Evolutionary conservation across 768 basidiomycete genomes (phyloP).

Genomic region (Plicaturopsis crispa): DNA sequence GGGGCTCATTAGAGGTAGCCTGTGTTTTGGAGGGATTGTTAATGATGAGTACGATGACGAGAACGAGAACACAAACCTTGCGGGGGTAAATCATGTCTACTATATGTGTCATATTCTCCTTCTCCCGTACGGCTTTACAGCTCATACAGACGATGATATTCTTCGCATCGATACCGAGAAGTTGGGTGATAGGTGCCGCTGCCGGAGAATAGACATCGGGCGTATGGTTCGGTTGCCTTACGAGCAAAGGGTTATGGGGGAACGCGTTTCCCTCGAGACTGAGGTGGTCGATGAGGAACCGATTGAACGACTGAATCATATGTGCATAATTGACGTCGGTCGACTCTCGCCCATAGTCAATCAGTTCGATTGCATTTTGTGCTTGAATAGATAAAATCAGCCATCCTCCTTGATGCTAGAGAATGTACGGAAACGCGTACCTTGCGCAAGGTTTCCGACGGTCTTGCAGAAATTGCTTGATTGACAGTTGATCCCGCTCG

Average conservation of each 20-base stretch:
- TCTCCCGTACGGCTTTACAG: conserved; percentile 66
- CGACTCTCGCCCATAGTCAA: conserved; percentile 79
- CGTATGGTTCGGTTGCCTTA: conserved; percentile 1
- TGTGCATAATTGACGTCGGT: conserved; percentile 73
- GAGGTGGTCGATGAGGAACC: conserved; percentile 85
- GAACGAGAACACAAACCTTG: conserved; percentile 40
- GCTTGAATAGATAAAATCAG: conserved; percentile 25
- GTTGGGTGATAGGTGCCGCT: conserved; percentile 76
- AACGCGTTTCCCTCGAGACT: conserved; percentile 63
- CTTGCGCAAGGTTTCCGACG: conserved; percentile 81
- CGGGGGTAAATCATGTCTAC: conserved; percentile 85
- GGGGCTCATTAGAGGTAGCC: conserved; percentile 28
- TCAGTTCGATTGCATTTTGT: conserved; percentile 75
- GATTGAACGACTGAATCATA: conserved; percentile 92
- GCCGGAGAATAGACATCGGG: conserved; percentile 21
- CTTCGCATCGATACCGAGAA: conserved; percentile 74
- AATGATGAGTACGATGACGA: conserved; percentile 1
- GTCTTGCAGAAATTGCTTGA: conserved; percentile 96
- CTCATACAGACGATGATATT: conserved; percentile 67
- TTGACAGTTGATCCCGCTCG: conserved; percentile 89
- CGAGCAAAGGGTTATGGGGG: conserved; percentile 43
- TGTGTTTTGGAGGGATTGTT: conserved; percentile 10
- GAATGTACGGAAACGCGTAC: conserved; percentile 29
- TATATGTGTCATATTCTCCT: conserved; percentile 76
- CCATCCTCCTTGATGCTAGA: conserved; percentile 3